These are phyloP conservation scores for Diplodia scrobiculata DNA, from an alignment of 2,329 filamentous ascomycete species.

Conservation along the genomic window DNA sequence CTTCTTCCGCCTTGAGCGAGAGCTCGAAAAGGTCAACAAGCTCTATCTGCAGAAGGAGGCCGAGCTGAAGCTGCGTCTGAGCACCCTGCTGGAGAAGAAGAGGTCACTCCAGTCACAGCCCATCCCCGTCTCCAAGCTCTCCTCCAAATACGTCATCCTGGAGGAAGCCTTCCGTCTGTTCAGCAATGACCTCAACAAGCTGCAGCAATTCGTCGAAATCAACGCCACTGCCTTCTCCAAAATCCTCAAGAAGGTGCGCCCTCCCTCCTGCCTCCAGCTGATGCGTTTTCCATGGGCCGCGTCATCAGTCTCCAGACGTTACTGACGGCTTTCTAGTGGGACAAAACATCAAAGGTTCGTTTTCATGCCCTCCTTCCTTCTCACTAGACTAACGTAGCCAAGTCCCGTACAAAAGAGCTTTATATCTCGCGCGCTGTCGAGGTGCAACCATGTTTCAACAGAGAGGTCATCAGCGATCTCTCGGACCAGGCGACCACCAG, in stretches of 20 bases:
- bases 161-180: constrained; percentile 98
- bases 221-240: constrained; percentile 98
- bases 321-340: constrained; percentile 67
- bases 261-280: constrained; percentile 6
- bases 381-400: constrained; percentile 29
- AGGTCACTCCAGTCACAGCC: constrained; percentile 79
- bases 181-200: constrained; percentile 92
- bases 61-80: constrained; percentile 92
- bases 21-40: constrained; percentile 96
- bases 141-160: constrained; percentile 89
- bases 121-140: constrained; percentile 77
- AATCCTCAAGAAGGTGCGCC: constrained; percentile 84
- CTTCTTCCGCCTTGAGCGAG: constrained; percentile 96
- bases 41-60: constrained; percentile 98
- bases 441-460: constrained; percentile 97
- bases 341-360: constrained; percentile 90
- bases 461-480: constrained; percentile 92
- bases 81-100: constrained; percentile 93
- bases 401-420: constrained; percentile 94
- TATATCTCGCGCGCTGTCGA: constrained; percentile 95
- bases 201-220: constrained; percentile 97
- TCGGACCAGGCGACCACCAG: constrained; percentile 98
- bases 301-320: constrained; percentile 13
- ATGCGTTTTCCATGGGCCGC: neutral
- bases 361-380: neutral